Conservation (phyloP, 805 yeast species). For the Lachancea cidri region DNA sequence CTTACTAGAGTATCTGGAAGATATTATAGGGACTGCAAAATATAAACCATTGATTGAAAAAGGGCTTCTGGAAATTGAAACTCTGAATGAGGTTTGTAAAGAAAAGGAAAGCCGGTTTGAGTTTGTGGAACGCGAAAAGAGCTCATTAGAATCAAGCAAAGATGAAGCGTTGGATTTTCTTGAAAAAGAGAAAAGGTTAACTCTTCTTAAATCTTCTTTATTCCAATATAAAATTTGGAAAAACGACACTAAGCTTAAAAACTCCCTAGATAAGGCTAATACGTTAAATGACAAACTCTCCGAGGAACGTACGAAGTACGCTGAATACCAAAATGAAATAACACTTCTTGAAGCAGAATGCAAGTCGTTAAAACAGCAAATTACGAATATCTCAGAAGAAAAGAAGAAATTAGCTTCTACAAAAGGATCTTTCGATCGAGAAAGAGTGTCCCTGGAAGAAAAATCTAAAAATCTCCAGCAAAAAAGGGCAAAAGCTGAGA, state of each 20-base stretch:
- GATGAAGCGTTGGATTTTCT: slow-evolving; percentile 65
- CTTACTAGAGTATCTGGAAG: slow-evolving; percentile 86
- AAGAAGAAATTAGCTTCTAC: slow-evolving; percentile 15
- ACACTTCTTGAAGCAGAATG: slow-evolving; percentile 27
- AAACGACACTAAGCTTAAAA: slow-evolving; percentile 37
- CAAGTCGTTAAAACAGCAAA: slow-evolving; percentile 19
- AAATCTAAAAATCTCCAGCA: slow-evolving; percentile 58
- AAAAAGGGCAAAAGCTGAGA: slow-evolving; percentile 55
- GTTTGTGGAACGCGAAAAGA: slow-evolving; percentile 73
- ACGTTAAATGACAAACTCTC: slow-evolving; percentile 40
- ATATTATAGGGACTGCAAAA: slow-evolving; percentile 88
- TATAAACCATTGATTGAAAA: slow-evolving; percentile 76
- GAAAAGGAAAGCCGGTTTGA: slow-evolving; percentile 78
- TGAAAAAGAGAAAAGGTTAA: slow-evolving; percentile 55
- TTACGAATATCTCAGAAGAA: slow-evolving; percentile 31
- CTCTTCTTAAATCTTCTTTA: slow-evolving; percentile 47
- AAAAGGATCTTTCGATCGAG: background rate
- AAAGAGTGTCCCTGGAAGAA: slow-evolving; percentile 65
- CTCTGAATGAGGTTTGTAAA: slow-evolving; percentile 70
- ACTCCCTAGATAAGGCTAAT: slow-evolving; percentile 35
- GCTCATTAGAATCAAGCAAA: slow-evolving; percentile 55
- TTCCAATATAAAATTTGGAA: slow-evolving; percentile 47
- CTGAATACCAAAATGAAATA: slow-evolving; percentile 38
- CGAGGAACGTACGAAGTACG: slow-evolving; percentile 40
- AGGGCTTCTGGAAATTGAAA: slow-evolving; percentile 54